These are phyloP conservation scores for Trichoderma sp. DNA, from an alignment of 2,329 filamentous ascomycete genomes.

Conservation along the genomic window DNA sequence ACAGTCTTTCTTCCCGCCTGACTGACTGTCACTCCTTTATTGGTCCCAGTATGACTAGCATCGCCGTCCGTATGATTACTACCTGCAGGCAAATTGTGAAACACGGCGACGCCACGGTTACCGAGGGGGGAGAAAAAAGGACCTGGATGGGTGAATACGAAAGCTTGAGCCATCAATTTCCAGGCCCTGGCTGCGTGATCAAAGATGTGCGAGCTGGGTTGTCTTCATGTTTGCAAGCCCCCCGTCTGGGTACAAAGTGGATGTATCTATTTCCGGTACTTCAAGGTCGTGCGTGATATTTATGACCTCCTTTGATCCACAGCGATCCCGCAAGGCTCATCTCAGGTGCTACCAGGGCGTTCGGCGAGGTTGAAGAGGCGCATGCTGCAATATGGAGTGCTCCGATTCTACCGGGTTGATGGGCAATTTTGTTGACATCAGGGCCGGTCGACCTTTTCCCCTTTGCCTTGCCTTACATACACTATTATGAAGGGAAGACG, in stretches of 20 bases:
- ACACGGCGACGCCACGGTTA: conserved; percentile 24
- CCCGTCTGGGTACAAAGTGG: background rate
- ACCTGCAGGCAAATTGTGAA: conserved; percentile 19
- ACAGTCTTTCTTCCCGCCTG: background rate
- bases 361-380: too few relatives aligned
- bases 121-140: background rate
- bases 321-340: conserved; percentile 9
- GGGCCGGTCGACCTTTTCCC: background rate
- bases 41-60: background rate
- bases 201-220: conserved; percentile 18
- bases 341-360: background rate
- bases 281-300: background rate
- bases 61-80: conserved; percentile 1
- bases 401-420: background rate
- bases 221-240: conserved; percentile 9
- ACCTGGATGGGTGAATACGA: conserved; percentile 17
- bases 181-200: conserved; percentile 18
- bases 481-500: conserved; percentile 6
- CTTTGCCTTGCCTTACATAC: background rate
- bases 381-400: too few relatives aligned
- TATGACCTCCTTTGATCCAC: conserved; percentile 19
- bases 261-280: background rate
- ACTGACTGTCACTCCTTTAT: background rate
- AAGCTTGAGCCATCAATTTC: conserved; percentile 26
- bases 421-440: conserved; percentile 21